phyloP scores from a whole-genome alignment of 495 filamentous ascomycete genomes.

The Penicillium steckii region DNA sequence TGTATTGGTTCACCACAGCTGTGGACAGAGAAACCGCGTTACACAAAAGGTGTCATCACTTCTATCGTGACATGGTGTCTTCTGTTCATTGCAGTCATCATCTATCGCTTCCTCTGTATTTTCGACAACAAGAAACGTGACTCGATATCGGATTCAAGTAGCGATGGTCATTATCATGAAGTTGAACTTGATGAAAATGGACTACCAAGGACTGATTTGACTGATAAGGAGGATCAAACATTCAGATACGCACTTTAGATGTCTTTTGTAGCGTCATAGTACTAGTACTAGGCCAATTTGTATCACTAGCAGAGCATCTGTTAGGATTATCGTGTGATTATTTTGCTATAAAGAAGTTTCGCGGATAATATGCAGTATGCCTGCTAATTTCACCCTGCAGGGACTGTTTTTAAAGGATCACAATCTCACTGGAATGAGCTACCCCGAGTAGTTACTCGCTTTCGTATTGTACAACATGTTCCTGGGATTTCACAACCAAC shows the following conservation, averaged over 20 bases:
- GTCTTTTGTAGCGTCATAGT: not conserved
- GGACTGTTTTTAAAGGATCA: too few species aligned
- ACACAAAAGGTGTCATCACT: conserved; percentile 25
- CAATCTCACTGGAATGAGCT: too few species aligned
- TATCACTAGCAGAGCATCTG: not conserved
- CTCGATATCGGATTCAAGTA: not conserved
- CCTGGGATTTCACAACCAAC: conserved; percentile 12
- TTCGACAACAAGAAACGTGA: conserved; percentile 20
- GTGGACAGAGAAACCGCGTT: conserved; percentile 29
- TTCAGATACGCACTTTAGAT: conserved; percentile 20
- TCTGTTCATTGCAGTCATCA: conserved; percentile 15
- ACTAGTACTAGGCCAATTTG: not conserved
- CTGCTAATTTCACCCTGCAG: too few species aligned
- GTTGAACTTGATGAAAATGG: conserved; percentile 17
- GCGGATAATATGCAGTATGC: too few species aligned
- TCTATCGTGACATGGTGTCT: conserved; percentile 32
- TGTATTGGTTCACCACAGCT: conserved; percentile 32
- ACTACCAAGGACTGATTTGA: conserved; percentile 18
- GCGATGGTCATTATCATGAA: not conserved
- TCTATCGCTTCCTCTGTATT: conserved; percentile 25
- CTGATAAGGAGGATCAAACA: conserved; percentile 19
- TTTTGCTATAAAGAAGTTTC: too few species aligned
- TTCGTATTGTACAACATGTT: conserved; percentile 18
- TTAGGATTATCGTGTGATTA: too few species aligned
- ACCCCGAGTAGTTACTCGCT: not conserved